These are phyloP conservation scores for Leccinum disarticulatum DNA, from an alignment of 768 basidiomycete genomes.

Conservation along the genomic window DNA sequence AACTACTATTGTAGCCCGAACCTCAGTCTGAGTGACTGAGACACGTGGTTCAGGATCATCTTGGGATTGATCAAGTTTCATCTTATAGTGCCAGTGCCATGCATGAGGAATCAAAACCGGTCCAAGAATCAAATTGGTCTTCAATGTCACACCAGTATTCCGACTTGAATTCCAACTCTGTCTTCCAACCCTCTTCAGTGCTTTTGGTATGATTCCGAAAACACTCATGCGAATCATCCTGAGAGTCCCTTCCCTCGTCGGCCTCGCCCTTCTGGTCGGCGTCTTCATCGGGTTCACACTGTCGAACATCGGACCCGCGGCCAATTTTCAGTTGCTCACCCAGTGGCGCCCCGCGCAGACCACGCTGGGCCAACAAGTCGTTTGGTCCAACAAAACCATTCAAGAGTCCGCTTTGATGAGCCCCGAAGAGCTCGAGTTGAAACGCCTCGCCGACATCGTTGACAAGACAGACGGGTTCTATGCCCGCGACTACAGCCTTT, in stretches of 20 bases:
- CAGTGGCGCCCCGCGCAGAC: conserved; percentile 15
- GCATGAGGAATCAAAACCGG: not conserved
- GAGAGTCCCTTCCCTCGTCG: conserved; percentile 16
- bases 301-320: conserved; percentile 15
- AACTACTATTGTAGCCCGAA: not conserved
- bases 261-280: conserved; percentile 25
- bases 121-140: not conserved
- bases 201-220: not conserved
- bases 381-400: conserved; percentile 12
- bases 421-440: conserved; percentile 23
- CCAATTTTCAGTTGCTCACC: conserved; percentile 15
- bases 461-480: conserved; percentile 44
- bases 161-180: not conserved
- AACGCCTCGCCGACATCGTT: conserved; percentile 36
- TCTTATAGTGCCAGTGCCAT: not conserved
- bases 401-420: not conserved
- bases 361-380: conserved; percentile 12
- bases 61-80: not conserved
- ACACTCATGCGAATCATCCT: conserved; percentile 9
- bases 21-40: not conserved
- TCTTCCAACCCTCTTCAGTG: not conserved
- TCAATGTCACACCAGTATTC: not conserved
- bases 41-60: not conserved
- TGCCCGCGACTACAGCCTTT: conserved; percentile 45
- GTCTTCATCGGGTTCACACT: conserved; percentile 30